These are phyloP conservation scores for Nematocida parisii DNA, from an alignment of 371 early-diverging fungal genomes.

Conservation along the genomic window DNA sequence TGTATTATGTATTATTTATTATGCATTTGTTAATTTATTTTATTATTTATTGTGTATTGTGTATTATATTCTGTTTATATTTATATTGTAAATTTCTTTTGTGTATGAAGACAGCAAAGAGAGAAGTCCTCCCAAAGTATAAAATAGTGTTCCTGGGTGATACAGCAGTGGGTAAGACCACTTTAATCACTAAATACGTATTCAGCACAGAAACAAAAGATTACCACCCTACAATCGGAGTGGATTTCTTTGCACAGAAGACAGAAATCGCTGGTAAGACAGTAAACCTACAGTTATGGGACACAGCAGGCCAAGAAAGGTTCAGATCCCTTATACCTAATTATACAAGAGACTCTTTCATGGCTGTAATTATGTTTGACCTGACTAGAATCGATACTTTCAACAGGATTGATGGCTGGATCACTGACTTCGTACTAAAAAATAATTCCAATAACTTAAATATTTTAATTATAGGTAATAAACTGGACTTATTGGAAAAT, in stretches of 20 bases:
- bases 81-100: too few relatives aligned
- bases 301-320: constrained; percentile 71
- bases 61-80: too few relatives aligned
- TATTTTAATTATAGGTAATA: constrained; percentile 96
- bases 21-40: too few relatives aligned
- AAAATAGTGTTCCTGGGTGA: constrained; percentile 71
- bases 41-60: too few relatives aligned
- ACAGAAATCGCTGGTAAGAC: constrained; percentile 61
- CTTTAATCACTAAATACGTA: constrained; percentile 79
- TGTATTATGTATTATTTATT: too few relatives aligned
- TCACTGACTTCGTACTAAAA: constrained; percentile 90
- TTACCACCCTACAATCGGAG: constrained; percentile 91
- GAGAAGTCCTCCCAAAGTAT: constrained; percentile 69
- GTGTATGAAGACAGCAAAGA: constrained; percentile 49
- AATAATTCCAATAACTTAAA: constrained; percentile 82
- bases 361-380: constrained; percentile 82
- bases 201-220: constrained; percentile 60
- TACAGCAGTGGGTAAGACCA: constrained; percentile 88
- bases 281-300: constrained; percentile 70
- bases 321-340: constrained; percentile 81
- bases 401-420: constrained; percentile 87
- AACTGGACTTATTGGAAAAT: constrained; percentile 86
- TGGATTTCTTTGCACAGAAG: constrained; percentile 84
- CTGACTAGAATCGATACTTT: constrained; percentile 76
- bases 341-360: constrained; percentile 94